Conservation (phyloP, 1,284 basidiomycete genomes). For the Golubevia pallescens region DNA sequence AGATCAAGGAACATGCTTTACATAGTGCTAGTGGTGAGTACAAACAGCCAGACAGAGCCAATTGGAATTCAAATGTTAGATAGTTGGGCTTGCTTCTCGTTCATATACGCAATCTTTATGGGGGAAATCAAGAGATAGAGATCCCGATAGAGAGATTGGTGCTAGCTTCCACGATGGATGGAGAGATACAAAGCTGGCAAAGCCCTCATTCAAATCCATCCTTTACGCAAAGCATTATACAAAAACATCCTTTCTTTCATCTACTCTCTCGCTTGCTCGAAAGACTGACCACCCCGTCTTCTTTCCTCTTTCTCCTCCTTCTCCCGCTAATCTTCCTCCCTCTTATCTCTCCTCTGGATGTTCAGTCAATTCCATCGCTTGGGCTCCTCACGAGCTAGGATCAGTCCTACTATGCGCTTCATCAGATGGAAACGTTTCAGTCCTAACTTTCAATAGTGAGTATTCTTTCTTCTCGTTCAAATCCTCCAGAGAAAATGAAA, state of each 20-base stretch:
- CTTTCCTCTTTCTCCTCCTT: neutral
- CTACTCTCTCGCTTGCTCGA: no score
- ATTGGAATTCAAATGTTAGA: neutral
- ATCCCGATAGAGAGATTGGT: no score
- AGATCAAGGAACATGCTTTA: constrained; percentile 93
- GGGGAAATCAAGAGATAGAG: no score
- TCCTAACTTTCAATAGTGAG: constrained; percentile 93
- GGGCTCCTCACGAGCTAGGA: constrained; percentile 96
- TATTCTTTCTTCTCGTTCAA: no score
- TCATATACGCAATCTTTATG: no score
- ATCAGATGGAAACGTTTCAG: constrained; percentile 97
- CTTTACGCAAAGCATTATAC: no score
- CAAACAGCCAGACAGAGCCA: neutral
- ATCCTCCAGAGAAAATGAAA: no score
- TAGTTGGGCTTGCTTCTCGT: no score
- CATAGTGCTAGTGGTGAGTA: constrained; percentile 86
- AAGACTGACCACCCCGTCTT: neutral
- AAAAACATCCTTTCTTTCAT: neutral
- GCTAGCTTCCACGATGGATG: no score
- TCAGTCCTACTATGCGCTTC: constrained; percentile 96
- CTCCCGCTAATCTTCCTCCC: neutral
- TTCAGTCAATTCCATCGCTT: constrained; percentile 92
- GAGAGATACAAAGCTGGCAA: no score
- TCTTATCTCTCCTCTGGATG: neutral
- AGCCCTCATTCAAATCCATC: no score